Evolutionary conservation across 1,284 basidiomycete species (phyloP).

Genomic region (Ganoderma sinense): DNA sequence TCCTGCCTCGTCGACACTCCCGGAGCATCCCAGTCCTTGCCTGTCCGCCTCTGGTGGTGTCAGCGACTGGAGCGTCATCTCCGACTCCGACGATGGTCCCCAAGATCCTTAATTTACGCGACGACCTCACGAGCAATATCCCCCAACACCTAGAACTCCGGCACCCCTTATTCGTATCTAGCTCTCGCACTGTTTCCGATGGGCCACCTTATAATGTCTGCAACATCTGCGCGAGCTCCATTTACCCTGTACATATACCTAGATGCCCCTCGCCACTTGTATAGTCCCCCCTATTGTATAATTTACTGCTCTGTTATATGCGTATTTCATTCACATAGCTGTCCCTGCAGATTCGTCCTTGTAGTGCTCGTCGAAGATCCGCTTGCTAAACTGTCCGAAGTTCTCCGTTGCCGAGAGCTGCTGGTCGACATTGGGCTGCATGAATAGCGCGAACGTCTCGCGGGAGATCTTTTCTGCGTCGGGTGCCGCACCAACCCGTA

Average conservation of each 20-base stretch:
- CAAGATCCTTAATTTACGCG: conserved; percentile 19
- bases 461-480: conserved; percentile 67
- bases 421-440: conserved; percentile 89
- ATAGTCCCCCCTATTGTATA: conserved; percentile 22
- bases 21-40: conserved; percentile 57
- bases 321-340: conserved; percentile 29
- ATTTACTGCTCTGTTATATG: background rate
- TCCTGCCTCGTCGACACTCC: conserved; percentile 35
- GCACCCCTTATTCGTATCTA: conserved; percentile 24
- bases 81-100: conserved; percentile 65
- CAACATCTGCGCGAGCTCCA: background rate
- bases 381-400: conserved; percentile 90
- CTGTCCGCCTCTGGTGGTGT: conserved; percentile 58
- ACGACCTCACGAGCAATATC: conserved; percentile 5
- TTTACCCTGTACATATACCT: conserved; percentile 11
- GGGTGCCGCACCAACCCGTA: conserved; percentile 66
- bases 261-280: conserved; percentile 16
- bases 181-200: background rate
- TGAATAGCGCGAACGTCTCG: conserved; percentile 90
- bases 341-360: conserved; percentile 37
- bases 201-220: conserved; percentile 5
- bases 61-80: conserved; percentile 87
- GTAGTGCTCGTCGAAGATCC: conserved; percentile 85
- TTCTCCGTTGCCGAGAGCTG: conserved; percentile 73
- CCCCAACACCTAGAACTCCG: conserved; percentile 6